Evolutionary conservation across 2,329 filamentous ascomycete genomes (phyloP), one percentile per base, ranked within the genome.

Genomic region (Ascochyta fabae): DNA sequence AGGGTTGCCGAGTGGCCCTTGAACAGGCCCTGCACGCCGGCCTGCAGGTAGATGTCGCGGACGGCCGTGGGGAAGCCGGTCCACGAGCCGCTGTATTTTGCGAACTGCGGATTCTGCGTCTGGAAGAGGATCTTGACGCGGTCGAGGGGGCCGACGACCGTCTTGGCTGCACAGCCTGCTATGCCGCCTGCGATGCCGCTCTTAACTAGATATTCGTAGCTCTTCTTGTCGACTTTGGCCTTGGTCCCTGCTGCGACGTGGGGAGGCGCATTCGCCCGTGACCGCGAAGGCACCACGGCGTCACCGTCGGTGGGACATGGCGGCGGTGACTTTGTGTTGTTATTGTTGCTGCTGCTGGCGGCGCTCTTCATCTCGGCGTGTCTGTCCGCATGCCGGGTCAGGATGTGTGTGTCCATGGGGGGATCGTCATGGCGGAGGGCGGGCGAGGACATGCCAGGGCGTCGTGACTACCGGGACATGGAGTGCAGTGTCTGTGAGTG

Each of bases 61-160:
- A 98, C 89, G 24, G 95, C 93, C 16, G 84, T 83, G n/a, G 86
- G 84, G 19, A 96, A 87, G 44, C 95, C 95, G 52, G 86, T 84
- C 90, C 93, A 97, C 38, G 89, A 92, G 36, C 92, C 91, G 1
- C 91, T 87, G 74, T 98, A 99, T 78, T 96, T 96, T 49, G 89
- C 85, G 74, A 96, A 99, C 65, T 95, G 89, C 3, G 95, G 95
- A 70, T 95, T 97, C 70, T 90, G 92, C 48, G 95, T 90, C 76
- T 99, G 95, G 79, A 99, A 98, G 53, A 99, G 89, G 71, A 99
- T 99, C 79, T 99, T 99, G 70, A 99, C 95, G 64, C 95, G 89
- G 78, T 99, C 95, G 61, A 99, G 89, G 23, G 95, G 95, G 23
- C 92, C 95, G 34, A 99, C 96, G 6, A 96, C 82, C 0, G 94